Conservation (phyloP, 1,284 basidiomycete species). For the Mixia osmundae region DNA sequence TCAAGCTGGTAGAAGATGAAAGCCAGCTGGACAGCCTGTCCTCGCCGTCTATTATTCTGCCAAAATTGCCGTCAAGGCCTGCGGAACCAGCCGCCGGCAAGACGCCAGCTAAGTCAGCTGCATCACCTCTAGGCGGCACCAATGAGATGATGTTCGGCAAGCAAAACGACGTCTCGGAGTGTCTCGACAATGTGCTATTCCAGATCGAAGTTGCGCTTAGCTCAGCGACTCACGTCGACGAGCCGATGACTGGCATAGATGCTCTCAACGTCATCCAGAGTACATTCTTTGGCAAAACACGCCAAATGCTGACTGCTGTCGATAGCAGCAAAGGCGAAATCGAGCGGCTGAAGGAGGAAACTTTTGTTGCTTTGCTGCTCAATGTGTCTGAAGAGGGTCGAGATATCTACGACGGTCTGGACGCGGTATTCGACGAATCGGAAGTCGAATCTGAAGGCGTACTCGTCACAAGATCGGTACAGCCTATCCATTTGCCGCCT, state of each 20-base stretch:
- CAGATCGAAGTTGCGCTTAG: conserved; percentile 76
- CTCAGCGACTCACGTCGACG: conserved; percentile 5
- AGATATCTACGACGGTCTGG: conserved; percentile 82
- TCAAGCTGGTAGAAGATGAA: too few relatives aligned
- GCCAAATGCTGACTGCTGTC: conserved; percentile 40
- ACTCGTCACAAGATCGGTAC: conserved; percentile 66
- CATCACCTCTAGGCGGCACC: too few relatives aligned
- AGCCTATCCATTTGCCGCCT: conserved; percentile 64
- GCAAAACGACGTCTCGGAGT: conserved; percentile 94
- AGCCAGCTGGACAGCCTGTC: too few relatives aligned
- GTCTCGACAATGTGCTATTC: conserved; percentile 97
- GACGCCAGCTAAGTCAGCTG: too few relatives aligned
- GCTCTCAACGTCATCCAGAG: conserved; percentile 25
- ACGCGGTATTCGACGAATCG: conserved; percentile 70
- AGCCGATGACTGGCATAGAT: conserved; percentile 11
- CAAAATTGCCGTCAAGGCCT: too few relatives aligned
- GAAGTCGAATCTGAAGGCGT: conserved; percentile 62
- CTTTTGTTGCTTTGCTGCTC: conserved; percentile 81
- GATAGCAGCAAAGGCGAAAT: not conserved
- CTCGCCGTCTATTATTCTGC: too few relatives aligned
- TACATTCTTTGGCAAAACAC: conserved; percentile 66
- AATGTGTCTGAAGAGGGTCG: conserved; percentile 64
- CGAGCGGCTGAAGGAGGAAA: conserved; percentile 42
- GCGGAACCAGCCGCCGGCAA: too few relatives aligned
- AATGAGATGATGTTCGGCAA: conserved; percentile 73